Evolutionary conservation across 371 early-diverging fungal species (phyloP), one percentile per base, ranked within the genome.

Genomic region (Mortierella polycephala): DNA sequence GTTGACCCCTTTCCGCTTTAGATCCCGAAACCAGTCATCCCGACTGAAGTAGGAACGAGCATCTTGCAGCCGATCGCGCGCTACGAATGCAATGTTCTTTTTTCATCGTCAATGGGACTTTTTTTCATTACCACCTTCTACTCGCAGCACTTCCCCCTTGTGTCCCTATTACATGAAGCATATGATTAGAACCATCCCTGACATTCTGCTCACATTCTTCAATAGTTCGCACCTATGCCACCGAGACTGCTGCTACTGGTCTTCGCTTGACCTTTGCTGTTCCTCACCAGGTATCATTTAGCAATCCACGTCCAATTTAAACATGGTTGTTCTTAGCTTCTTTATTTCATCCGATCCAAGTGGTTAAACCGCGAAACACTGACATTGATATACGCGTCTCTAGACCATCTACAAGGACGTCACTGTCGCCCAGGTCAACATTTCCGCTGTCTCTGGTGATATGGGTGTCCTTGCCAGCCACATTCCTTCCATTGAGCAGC

Each of bases 391-490:
- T 57, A 60, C 45, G 49, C 64, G 58, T 50, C 39, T 61, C 5
- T 63, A 92, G 91, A 76, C 93, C 64, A 72, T 97, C 58, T 88
- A 93, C 86, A 91, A 92, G 83, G 88, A 89, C 70, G 74, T 82
- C 62, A 90, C 90, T 79, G 97, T 95, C 64, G 90, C 92, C 61
- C 97, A 96, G 85, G 97, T 99, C 80, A 97, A 99, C 88, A 83
- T 98, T 83, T 88, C 96, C 57, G 93, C 96, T 39, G 91, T 94
- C 53, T 93, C 95, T 58, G 99, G 99, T 73, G 97, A 96, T 83
- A 95, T 99, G 94, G 99, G 98, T 96, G 93, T 99, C 75, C 91
- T 99, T 57, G 96, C 97, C 81, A 93, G 95, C 88, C 99, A 99
- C 90, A 97, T 98, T 67, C 96, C 98, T 40, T 91, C 94, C 62